Base-by-base conservation (phyloP, 148 eudicot genomes). In the Chenopodium berlandieri region DNA sequence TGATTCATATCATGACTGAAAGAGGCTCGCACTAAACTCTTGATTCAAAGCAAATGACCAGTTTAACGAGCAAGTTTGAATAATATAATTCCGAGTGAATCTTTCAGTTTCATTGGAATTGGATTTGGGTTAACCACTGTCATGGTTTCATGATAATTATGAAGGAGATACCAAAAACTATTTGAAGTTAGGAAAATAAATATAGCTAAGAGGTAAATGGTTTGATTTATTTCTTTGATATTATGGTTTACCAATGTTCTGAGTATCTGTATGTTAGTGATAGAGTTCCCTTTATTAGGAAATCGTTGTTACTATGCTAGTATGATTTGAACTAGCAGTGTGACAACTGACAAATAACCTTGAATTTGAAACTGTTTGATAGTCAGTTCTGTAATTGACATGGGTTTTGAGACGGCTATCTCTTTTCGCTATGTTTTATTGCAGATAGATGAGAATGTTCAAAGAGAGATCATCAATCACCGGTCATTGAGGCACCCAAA, bases 361-460 rank as follows among this genome's bases (percentile, higher is more conserved):
- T 54, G 17, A 54, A 54, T 17, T 10, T 54, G 60, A 12, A 54
- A 54, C 20, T 54, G 20, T 10, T 54, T 54, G 0, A 2, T 54
- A 1, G 60, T 1, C 16, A 13, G 20, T 54, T 54, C 4, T 54
- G 14, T 54, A 54, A 54, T 12, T 54, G 62, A 17, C 62, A 56
- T 3, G 62, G 62, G 62, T 56, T 17, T 56, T 56, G 62, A 13
- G 20, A 75, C 75, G 27, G 9, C 62, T 66, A 50, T 47, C 60
- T 23, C 17, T 70, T 23, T 34, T 63, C 23, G 8, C 71, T 54
- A 47, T 31, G 20, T 74, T 50, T 3, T 37, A 17, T 72, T 79
- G 87, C 87, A 86, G 87, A 88, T 88, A 77, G 90, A 86, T 71
- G 90, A 80, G 73, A 86, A 86, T 82, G 90, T 88, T 70, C 88